Conservation (phyloP, 2,329 filamentous ascomycete species). For the Epichloe uncinata region DNA sequence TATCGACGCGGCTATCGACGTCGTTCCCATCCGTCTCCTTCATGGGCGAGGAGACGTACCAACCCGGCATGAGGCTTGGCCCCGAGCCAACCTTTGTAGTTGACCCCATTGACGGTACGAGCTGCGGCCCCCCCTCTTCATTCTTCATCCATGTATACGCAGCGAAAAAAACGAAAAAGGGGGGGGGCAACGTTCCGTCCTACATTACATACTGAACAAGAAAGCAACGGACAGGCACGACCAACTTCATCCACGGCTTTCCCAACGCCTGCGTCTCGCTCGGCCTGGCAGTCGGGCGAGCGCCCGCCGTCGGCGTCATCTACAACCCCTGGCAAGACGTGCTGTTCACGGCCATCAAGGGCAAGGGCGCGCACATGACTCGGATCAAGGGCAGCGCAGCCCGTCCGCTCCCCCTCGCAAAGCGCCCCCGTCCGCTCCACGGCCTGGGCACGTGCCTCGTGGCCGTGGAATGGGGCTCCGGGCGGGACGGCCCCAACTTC, state of each 20-base stretch:
- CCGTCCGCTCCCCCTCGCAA: constrained; percentile 26
- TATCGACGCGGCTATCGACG: constrained; percentile 36
- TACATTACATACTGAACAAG: too few relatives aligned
- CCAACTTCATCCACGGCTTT: constrained; percentile 69
- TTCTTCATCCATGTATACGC: too few relatives aligned
- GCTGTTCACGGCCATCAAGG: constrained; percentile 56
- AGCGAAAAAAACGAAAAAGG: too few relatives aligned
- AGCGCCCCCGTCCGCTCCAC: constrained; percentile 39
- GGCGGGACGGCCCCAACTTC: constrained; percentile 57
- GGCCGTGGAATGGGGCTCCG: constrained; percentile 60
- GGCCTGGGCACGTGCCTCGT: constrained; percentile 52
- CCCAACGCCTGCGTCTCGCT: constrained; percentile 66
- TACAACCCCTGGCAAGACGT: constrained; percentile 66
- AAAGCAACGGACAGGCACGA: constrained; percentile 32
- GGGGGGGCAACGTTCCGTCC: too few relatives aligned
- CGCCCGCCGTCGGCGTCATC: constrained; percentile 57
- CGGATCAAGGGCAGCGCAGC: constrained; percentile 27
- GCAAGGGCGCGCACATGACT: constrained; percentile 50
- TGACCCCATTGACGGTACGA: constrained; percentile 61
- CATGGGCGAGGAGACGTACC: constrained; percentile 67
- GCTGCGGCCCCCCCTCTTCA: neutral
- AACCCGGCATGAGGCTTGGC: constrained; percentile 49
- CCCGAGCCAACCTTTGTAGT: constrained; percentile 62
- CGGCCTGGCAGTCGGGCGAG: constrained; percentile 50
- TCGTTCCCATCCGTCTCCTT: constrained; percentile 47